phyloP scores from a whole-genome alignment of 2,329 filamentous ascomycete species.

The Geosmithia flava region DNA sequence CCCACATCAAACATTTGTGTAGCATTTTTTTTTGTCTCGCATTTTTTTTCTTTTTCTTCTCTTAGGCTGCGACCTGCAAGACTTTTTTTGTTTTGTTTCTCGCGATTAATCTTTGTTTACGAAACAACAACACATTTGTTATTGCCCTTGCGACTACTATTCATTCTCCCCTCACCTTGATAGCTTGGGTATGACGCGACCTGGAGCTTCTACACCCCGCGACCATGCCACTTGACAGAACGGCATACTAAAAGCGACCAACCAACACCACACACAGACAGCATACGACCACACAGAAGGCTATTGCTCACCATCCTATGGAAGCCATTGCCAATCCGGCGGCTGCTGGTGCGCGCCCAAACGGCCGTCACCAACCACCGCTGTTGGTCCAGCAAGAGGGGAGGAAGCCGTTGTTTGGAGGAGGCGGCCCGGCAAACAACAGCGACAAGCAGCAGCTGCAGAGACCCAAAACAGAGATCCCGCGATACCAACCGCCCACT shows the following conservation, averaged over 20 bases:
- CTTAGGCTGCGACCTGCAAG: too few relatives aligned
- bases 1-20: too few relatives aligned
- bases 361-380: constrained; percentile 9
- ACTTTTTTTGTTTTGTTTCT: too few relatives aligned
- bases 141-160: too few relatives aligned
- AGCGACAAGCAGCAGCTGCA: background rate
- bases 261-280: background rate
- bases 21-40: too few relatives aligned
- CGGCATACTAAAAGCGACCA: background rate
- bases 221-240: background rate
- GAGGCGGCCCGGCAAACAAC: constrained; percentile 9
- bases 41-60: too few relatives aligned
- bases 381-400: constrained; percentile 25
- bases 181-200: constrained; percentile 3
- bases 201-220: background rate
- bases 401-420: constrained; percentile 26
- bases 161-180: too few relatives aligned
- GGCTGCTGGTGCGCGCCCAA: background rate
- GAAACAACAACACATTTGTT: too few relatives aligned
- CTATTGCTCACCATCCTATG: background rate
- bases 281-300: background rate
- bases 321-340: background rate
- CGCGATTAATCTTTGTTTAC: too few relatives aligned
- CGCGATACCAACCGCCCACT: background rate
- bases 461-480: background rate